phyloP scores from a whole-genome alignment of 768 basidiomycete species.

The Mrakia hoshinonis region DNA sequence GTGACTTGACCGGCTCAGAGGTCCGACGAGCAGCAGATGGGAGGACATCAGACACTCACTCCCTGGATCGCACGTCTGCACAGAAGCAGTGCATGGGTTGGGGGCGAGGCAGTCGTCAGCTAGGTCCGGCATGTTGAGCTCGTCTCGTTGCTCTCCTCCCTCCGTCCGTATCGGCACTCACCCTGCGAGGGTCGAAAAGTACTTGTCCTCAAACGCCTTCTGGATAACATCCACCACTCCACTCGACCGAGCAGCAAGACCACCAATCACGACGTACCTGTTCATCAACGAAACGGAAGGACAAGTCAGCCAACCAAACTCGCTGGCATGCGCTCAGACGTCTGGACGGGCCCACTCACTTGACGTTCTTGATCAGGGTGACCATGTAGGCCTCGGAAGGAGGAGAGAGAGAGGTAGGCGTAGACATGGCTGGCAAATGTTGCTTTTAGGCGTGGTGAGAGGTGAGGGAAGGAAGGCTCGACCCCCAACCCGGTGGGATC shows the following conservation, averaged over 20 bases:
- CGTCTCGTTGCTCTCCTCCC: neutral
- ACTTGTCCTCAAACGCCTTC: neutral
- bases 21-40: too few species aligned
- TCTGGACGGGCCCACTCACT: neutral
- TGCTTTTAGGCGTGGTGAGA: too few species aligned
- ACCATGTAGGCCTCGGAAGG: neutral
- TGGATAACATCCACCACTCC: neutral
- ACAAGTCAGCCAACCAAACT: neutral
- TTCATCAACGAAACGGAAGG: neutral
- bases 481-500: too few species aligned
- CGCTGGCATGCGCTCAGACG: neutral
- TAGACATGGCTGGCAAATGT: neutral
- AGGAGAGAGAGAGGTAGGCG: neutral
- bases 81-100: too few species aligned
- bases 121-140: too few species aligned
- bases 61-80: too few species aligned
- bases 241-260: neutral
- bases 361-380: conserved; percentile 17
- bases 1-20: neutral
- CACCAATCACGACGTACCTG: conserved; percentile 19
- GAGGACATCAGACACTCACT: too few species aligned
- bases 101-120: too few species aligned
- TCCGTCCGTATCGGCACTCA: neutral
- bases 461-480: too few species aligned
- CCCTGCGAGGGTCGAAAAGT: neutral